A percentile compares a stretch with the other conserved stretches of the same genome.
These are phyloP conservation scores for Papiliotrema flavescens DNA, from an alignment of 1,284 basidiomycete genomes.

Conservation along the genomic window DNA sequence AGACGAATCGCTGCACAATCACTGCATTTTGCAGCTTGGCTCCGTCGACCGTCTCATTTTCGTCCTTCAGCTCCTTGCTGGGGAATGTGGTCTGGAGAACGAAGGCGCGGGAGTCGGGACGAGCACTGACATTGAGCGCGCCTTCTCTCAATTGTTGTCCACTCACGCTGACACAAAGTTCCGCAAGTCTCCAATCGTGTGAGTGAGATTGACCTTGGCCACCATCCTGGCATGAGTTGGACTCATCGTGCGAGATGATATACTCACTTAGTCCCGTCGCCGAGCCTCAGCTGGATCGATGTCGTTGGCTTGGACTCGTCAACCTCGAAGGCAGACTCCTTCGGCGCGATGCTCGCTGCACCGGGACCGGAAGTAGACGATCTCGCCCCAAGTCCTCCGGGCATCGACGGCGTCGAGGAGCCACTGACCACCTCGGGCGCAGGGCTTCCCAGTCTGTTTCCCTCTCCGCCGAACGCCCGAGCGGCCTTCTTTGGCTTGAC, in stretches of 20 bases:
- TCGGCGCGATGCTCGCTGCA: constrained; percentile 39
- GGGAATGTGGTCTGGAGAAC: constrained; percentile 84
- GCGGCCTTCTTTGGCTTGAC: constrained; percentile 50
- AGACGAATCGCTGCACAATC: constrained; percentile 69
- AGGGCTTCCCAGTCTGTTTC: constrained; percentile 76
- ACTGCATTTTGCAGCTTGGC: constrained; percentile 79
- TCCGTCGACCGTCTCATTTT: constrained; percentile 64
- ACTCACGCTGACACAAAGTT: constrained; percentile 86
- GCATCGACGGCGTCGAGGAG: constrained; percentile 51
- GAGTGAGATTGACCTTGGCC: constrained; percentile 82
- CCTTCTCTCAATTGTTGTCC: not conserved
- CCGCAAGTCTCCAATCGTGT: constrained; percentile 82
- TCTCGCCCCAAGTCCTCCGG: constrained; percentile 54
- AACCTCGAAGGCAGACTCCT: constrained; percentile 65
- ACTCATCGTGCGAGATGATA: not conserved
- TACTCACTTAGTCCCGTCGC: constrained; percentile 79
- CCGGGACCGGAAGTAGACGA: constrained; percentile 24
- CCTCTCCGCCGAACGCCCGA: constrained; percentile 66
- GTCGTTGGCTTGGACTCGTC: constrained; percentile 78
- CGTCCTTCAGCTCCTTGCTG: constrained; percentile 66
- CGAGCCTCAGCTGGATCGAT: constrained; percentile 83
- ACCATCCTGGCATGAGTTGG: constrained; percentile 60
- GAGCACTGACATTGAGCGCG: constrained; percentile 21
- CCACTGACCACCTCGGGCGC: constrained; percentile 48
- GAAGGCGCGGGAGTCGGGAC: constrained; percentile 70